Conservation (phyloP, 352 stramenopile species). For the Hyaloperonospora arabidopsidis region DNA sequence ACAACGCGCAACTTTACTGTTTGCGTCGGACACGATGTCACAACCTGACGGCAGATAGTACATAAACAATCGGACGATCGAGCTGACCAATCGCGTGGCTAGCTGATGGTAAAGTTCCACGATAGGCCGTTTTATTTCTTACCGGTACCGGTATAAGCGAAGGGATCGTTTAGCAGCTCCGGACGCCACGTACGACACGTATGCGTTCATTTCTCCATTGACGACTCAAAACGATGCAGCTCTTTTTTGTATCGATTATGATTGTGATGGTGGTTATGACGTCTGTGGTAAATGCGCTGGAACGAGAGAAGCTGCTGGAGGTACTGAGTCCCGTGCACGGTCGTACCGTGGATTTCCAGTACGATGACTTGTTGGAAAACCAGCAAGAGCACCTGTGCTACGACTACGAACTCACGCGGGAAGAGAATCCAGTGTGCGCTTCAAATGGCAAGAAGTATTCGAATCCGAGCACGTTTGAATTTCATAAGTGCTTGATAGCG, state of each 20-base stretch:
- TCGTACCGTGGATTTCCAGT: constrained; percentile 19
- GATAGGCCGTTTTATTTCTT: constrained; percentile 1
- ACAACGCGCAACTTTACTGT: too few species aligned
- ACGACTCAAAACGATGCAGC: too few species aligned
- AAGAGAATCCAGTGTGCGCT: constrained; percentile 42
- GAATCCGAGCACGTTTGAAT: constrained; percentile 49
- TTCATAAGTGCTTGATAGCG: constrained; percentile 41
- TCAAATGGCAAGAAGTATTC: constrained; percentile 47
- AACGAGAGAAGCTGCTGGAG: constrained; percentile 29
- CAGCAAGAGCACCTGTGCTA: constrained; percentile 31
- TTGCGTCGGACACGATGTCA: too few species aligned
- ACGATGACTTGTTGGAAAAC: constrained; percentile 19
- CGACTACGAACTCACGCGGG: constrained; percentile 33
- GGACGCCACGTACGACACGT: too few species aligned
- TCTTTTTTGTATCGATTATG: too few species aligned
- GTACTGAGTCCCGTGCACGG: constrained; percentile 30
- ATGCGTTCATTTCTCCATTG: too few species aligned
- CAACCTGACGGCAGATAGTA: too few species aligned
- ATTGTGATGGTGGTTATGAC: constrained; percentile 11
- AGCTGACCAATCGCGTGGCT: too few species aligned
- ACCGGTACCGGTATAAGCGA: constrained; percentile 10
- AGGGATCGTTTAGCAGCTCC: neutral
- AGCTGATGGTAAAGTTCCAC: too few species aligned
- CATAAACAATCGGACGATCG: too few species aligned
- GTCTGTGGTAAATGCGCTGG: constrained; percentile 17